These are phyloP conservation scores for Macrophomina pseudophaseolina DNA, from an alignment of 2,329 filamentous ascomycete genomes.

Conservation along the genomic window DNA sequence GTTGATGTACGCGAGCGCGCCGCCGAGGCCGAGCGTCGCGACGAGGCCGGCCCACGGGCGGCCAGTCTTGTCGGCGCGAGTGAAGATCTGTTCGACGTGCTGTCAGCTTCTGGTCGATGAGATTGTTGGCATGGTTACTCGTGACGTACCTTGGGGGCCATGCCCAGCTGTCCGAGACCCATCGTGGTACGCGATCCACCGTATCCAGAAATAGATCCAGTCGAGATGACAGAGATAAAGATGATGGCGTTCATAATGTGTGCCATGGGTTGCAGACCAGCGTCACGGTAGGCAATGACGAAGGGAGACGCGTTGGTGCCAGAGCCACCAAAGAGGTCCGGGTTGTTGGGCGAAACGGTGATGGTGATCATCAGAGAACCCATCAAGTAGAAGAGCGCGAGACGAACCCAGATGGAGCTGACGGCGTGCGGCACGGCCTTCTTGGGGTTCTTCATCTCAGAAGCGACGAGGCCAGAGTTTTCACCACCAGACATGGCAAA, in stretches of 20 bases:
- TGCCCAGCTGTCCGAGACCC: conserved; percentile 50
- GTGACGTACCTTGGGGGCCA: conserved; percentile 45
- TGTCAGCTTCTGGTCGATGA: neutral
- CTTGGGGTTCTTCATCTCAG: conserved; percentile 51
- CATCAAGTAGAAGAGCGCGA: conserved; percentile 53
- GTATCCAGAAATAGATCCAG: conserved; percentile 52
- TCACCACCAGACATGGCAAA: conserved; percentile 51
- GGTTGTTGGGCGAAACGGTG: conserved; percentile 48
- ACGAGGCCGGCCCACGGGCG: conserved; percentile 44
- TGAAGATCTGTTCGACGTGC: conserved; percentile 19
- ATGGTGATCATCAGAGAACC: conserved; percentile 54
- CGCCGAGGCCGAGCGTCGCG: conserved; percentile 36
- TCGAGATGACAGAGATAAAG: conserved; percentile 53
- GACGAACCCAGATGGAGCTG: conserved; percentile 53
- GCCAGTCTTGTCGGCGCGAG: conserved; percentile 42
- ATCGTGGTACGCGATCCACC: conserved; percentile 52
- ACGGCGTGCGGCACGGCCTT: conserved; percentile 52
- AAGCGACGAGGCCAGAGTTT: conserved; percentile 50
- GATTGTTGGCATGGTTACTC: neutral
- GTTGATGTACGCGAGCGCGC: conserved; percentile 49
- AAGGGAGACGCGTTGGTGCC: conserved; percentile 55
- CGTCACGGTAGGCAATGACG: conserved; percentile 52
- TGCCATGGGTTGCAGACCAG: conserved; percentile 44
- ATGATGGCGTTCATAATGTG: conserved; percentile 58
- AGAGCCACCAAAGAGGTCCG: conserved; percentile 47